phyloP scores from a whole-genome alignment of 257 asterid genomes.

The Scutellaria galericulata region DNA sequence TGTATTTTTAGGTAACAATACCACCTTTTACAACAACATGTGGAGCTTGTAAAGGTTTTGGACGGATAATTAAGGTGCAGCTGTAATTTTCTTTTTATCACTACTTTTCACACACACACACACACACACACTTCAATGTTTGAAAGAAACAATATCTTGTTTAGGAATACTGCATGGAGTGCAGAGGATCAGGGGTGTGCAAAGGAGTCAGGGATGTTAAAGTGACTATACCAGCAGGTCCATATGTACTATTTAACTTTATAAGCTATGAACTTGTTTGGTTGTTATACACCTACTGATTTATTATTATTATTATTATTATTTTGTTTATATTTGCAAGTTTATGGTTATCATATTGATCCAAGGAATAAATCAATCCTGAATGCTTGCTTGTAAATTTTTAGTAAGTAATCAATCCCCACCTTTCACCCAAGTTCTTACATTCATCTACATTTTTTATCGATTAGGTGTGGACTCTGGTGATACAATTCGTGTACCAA shows the following conservation, averaged over 20 bases:
- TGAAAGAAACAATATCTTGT: conserved; percentile 17
- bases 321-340: conserved; percentile 17
- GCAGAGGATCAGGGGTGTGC: conserved; percentile 80
- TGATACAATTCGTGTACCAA: conserved; percentile 79
- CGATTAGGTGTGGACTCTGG: conserved; percentile 81
- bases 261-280: conserved; percentile 20
- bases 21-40: conserved; percentile 86
- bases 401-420: neutral
- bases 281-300: conserved; percentile 8
- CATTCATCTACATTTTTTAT: neutral
- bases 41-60: conserved; percentile 75
- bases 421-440: neutral
- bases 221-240: conserved; percentile 89
- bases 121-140: conserved; percentile 9
- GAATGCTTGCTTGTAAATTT: conserved; percentile 14
- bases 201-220: conserved; percentile 73
- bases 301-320: neutral
- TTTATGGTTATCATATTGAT: conserved; percentile 3
- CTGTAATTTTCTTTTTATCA: conserved; percentile 8
- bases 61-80: conserved; percentile 71
- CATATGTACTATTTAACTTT: conserved; percentile 24
- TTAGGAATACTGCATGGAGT: conserved; percentile 71
- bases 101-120: conserved; percentile 3
- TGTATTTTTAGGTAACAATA: conserved; percentile 61
- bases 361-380: conserved; percentile 20